phyloP scores from a whole-genome alignment of 257 asterid species.

The Mitragyna speciosa region DNA sequence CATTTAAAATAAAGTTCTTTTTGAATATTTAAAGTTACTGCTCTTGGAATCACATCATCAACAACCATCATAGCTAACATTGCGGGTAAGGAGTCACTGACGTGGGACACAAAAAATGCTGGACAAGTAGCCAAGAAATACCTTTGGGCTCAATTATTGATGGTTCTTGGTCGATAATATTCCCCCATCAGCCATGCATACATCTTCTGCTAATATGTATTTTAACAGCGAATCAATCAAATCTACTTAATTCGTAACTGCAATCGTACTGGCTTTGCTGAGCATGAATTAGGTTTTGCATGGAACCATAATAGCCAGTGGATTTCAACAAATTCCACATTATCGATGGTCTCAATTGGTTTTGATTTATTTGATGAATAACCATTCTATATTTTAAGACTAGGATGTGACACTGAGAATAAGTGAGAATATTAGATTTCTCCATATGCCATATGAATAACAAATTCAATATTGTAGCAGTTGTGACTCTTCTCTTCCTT shows the following conservation, averaged over 20 bases:
- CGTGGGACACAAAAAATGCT: constrained; percentile 55
- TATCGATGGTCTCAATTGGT: constrained; percentile 30
- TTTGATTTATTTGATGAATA: constrained; percentile 23
- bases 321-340: constrained; percentile 38
- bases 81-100: constrained; percentile 81
- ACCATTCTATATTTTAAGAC: constrained; percentile 14
- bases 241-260: not conserved
- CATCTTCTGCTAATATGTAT: constrained; percentile 11
- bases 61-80: constrained; percentile 13
- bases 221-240: constrained; percentile 6
- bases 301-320: constrained; percentile 24
- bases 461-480: constrained; percentile 33
- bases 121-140: constrained; percentile 48
- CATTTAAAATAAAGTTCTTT: not conserved
- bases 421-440: constrained; percentile 29
- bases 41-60: constrained; percentile 22
- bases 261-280: constrained; percentile 24
- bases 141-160: constrained; percentile 49
- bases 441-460: constrained; percentile 21
- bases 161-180: constrained; percentile 19
- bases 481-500: constrained; percentile 26
- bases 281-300: constrained; percentile 31
- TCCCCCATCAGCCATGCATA: constrained; percentile 36
- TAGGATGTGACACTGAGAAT: constrained; percentile 43
- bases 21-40: not conserved